Evolutionary conservation across 1,139 yeast species (phyloP), one percentile per base, ranked within the genome.

Genomic region (Spathaspora sp.): DNA sequence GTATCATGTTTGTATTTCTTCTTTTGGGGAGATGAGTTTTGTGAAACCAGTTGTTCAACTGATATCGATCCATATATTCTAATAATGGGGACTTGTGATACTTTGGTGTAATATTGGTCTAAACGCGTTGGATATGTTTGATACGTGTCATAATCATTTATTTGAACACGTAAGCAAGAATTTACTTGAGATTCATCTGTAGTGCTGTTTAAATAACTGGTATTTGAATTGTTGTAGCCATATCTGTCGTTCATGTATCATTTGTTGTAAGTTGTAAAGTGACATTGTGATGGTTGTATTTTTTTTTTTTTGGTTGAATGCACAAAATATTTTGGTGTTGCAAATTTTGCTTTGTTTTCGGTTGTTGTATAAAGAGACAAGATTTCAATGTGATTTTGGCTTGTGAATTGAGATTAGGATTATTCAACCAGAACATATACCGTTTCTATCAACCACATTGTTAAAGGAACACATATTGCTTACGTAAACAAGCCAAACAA

Each of bases 61-160:
- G 81, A 59, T 17, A 78, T 70, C 11, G 81, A 75, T 0, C 97
- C 97, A 63, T 83, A 93, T 0, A 93, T 67, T 43, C 99, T 68
- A 2, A 90, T 68, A 0, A 89, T 70, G 0, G 98, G 98, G 0
- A 86, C 91, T 40, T 76, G 80, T 2, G 65, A 54, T 13, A 71
- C 79, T 11, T 57, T 56, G 13, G 58, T 54, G 37, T 61, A 60
- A 5, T 64, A 54, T 43, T 62, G 63, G 51, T 74, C 79, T 16
- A 74, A 56, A 25, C 56, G 58, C 45, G 65, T 61, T 6, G 78
- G 72, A 3, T 48, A 29, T 10, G 60, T 48, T 59, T 82, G 89
- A 59, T 88, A 89, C 15, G 80, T 70, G 60, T 89, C 97, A 54
- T 76, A 80, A 39, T 77, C 75, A 49, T 79, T 72, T 37, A 84